phyloP scores from a whole-genome alignment of 768 basidiomycete genomes.

The Asterophora lycoperdoides region DNA sequence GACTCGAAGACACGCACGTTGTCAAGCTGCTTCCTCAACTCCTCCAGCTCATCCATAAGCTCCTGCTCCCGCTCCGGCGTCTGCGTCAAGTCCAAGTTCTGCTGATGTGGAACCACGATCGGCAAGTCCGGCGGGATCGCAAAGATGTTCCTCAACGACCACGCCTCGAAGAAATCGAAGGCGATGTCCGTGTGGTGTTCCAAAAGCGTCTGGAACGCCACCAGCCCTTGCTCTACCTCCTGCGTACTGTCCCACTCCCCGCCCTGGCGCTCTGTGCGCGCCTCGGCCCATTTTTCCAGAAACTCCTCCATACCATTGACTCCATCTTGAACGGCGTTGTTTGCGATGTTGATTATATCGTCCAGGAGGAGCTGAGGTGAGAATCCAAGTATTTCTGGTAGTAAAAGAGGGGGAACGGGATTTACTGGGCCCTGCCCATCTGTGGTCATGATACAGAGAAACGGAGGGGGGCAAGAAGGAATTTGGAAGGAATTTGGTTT shows the following conservation, averaged over 20 bases:
- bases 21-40: constrained; percentile 61
- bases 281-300: constrained; percentile 69
- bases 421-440: constrained; percentile 5
- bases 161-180: constrained; percentile 88
- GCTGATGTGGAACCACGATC: constrained; percentile 74
- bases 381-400: constrained; percentile 77
- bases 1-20: constrained; percentile 46
- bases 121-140: constrained; percentile 65
- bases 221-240: constrained; percentile 75
- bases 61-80: constrained; percentile 56
- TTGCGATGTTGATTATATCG: constrained; percentile 80
- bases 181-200: constrained; percentile 88
- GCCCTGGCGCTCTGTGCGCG: constrained; percentile 45
- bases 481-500: no score
- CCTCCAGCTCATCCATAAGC: constrained; percentile 63
- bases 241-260: constrained; percentile 55
- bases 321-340: constrained; percentile 72
- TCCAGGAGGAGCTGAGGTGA: constrained; percentile 82
- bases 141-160: constrained; percentile 87
- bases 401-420: constrained; percentile 41
- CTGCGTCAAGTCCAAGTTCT: constrained; percentile 59
- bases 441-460: constrained; percentile 1
- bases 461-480: no score
- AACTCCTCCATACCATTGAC: constrained; percentile 80
- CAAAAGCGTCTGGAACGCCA: constrained; percentile 83